These are phyloP conservation scores for Eragrostis tef DNA, from an alignment of 202 grass and related monocot genomes.

Conservation along the genomic window DNA sequence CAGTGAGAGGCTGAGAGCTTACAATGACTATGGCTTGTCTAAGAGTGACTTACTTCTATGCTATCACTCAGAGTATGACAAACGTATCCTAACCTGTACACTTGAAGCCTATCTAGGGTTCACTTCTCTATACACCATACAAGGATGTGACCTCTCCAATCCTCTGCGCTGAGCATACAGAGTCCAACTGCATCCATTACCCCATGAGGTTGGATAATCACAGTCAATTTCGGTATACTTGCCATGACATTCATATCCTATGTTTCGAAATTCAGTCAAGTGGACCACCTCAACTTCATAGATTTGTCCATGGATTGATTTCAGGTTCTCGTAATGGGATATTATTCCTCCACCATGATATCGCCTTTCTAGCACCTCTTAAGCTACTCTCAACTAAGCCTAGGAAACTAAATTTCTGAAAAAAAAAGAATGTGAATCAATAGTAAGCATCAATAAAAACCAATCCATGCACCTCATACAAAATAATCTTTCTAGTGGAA, in stretches of 20 bases:
- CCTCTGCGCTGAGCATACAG: not conserved
- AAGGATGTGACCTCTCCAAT: conserved; percentile 8
- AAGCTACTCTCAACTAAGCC: conserved; percentile 50
- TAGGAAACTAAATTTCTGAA: conserved; percentile 54
- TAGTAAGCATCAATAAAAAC: conserved; percentile 31
- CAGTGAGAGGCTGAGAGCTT: conserved; percentile 4
- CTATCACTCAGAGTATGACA: conserved; percentile 5
- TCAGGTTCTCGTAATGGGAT: conserved; percentile 31
- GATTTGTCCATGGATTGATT: conserved; percentile 9
- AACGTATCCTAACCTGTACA: conserved; percentile 39
- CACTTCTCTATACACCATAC: conserved; percentile 47
- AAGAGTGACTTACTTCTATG: conserved; percentile 37
- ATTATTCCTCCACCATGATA: conserved; percentile 10
- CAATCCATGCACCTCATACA: conserved; percentile 15
- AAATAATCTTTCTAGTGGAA: conserved; percentile 27
- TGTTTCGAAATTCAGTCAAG: conserved; percentile 36
- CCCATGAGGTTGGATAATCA: conserved; percentile 29
- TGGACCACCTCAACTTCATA: not conserved
- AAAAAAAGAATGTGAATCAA: conserved; percentile 29
- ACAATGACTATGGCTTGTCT: conserved; percentile 37
- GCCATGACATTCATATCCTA: conserved; percentile 25
- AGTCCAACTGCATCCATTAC: conserved; percentile 25
- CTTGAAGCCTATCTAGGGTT: conserved; percentile 13
- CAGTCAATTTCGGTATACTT: conserved; percentile 16
- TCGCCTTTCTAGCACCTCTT: conserved; percentile 39